Conservation (phyloP, 73 alveolate species). For the Halteria grandinella region DNA sequence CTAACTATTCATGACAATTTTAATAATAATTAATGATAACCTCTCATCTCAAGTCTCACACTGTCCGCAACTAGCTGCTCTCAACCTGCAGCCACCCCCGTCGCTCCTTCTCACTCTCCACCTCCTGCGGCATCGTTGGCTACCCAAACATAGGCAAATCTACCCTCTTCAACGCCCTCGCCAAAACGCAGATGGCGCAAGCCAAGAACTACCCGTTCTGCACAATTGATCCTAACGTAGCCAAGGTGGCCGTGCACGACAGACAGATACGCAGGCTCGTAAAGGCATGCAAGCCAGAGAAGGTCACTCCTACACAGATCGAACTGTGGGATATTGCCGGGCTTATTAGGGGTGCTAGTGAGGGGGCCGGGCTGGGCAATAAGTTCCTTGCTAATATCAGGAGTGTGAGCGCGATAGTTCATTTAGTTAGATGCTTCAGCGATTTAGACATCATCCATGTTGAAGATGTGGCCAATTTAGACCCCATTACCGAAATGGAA, state of each 20-base stretch:
- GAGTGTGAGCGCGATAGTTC: slow-evolving; percentile 61
- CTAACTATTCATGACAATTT: background rate
- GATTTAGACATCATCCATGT: slow-evolving; percentile 60
- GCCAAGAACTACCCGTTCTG: slow-evolving; percentile 92
- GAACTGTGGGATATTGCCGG: slow-evolving; percentile 91
- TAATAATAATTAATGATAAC: background rate
- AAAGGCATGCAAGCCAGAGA: slow-evolving; percentile 65
- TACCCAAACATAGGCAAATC: slow-evolving; percentile 93
- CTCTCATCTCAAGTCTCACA: background rate
- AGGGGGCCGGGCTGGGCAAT: slow-evolving; percentile 79
- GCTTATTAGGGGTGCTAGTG: slow-evolving; percentile 77
- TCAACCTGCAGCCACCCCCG: too few relatives aligned
- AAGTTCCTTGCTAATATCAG: slow-evolving; percentile 69
- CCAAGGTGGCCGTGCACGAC: slow-evolving; percentile 85
- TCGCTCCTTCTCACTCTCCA: too few relatives aligned
- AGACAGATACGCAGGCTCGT: slow-evolving; percentile 59
- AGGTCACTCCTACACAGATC: slow-evolving; percentile 73
- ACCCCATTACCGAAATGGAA: slow-evolving; percentile 71
- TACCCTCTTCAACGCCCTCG: slow-evolving; percentile 85
- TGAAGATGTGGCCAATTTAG: slow-evolving; percentile 55
- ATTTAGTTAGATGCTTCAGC: slow-evolving; percentile 68
- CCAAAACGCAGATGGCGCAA: slow-evolving; percentile 76
- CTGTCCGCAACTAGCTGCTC: background rate
- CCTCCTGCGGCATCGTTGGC: slow-evolving; percentile 75
- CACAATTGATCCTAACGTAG: slow-evolving; percentile 93